phyloP scores from a whole-genome alignment of 257 asterid species.

The Penstemon barbatus region DNA sequence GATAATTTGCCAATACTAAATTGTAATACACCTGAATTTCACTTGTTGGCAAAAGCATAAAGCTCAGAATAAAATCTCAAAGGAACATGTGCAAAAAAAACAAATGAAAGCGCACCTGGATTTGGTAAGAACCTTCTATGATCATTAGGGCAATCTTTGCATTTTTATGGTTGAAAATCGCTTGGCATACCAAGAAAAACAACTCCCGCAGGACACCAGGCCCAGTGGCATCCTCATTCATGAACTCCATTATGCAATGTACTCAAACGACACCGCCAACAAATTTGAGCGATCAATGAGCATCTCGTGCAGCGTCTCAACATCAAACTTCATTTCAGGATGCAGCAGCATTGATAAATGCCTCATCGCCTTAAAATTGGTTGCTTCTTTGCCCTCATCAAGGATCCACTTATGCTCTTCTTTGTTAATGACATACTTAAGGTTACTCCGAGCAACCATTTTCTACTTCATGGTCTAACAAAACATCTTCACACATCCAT shows the following conservation, averaged over 20 bases:
- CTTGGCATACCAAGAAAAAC: slow-evolving; percentile 93
- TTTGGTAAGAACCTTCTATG: slow-evolving; percentile 94
- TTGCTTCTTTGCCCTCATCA: slow-evolving; percentile 69
- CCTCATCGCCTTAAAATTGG: slow-evolving; percentile 78
- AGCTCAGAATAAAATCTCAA: slow-evolving; percentile 18
- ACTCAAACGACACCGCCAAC: slow-evolving; percentile 79
- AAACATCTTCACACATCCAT: slow-evolving; percentile 58
- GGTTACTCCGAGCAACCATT: slow-evolving; percentile 58
- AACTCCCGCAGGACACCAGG: slow-evolving; percentile 97
- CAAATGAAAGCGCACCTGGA: slow-evolving; percentile 60
- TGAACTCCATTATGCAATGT: slow-evolving; percentile 88
- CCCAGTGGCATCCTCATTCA: slow-evolving; percentile 96
- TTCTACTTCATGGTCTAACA: slow-evolving; percentile 60
- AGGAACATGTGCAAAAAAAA: not conserved
- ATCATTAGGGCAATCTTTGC: slow-evolving; percentile 92
- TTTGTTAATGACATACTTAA: slow-evolving; percentile 63
- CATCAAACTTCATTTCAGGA: slow-evolving; percentile 86
- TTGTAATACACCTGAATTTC: not conserved
- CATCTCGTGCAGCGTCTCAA: slow-evolving; percentile 88
- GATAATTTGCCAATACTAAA: slow-evolving; percentile 3
- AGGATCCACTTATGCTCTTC: slow-evolving; percentile 81
- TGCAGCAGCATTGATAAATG: slow-evolving; percentile 79
- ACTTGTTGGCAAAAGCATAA: not conserved
- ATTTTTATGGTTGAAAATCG: slow-evolving; percentile 83
- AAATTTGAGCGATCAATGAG: slow-evolving; percentile 86